Percentiles rank a stretch among this genome's conserved stretches.
Conservation (phyloP, 805 yeast species). For the Wickerhamomyces hampshirensis region DNA sequence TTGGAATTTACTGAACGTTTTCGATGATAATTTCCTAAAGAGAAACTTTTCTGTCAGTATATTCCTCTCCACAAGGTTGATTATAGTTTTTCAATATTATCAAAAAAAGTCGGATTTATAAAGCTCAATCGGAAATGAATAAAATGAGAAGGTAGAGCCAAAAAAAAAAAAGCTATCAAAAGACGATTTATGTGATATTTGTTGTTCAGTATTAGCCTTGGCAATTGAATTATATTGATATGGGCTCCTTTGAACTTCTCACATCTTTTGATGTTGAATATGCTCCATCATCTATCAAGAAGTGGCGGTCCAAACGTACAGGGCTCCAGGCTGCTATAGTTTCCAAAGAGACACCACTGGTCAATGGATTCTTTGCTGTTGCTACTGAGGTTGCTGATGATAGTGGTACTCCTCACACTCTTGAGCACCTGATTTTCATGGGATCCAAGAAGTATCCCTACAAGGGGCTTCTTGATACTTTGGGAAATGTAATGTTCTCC, state of each 20-base stretch:
- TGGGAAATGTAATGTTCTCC: conserved; percentile 81
- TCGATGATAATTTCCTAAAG: too few species aligned
- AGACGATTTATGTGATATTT: too few species aligned
- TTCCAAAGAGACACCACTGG: conserved; percentile 78
- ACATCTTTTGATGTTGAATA: conserved; percentile 62
- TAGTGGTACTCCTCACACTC: conserved; percentile 91
- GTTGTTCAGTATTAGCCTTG: too few species aligned
- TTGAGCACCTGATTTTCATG: conserved; percentile 93
- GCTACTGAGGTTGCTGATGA: conserved; percentile 88
- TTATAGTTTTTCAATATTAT: too few species aligned
- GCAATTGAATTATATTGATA: too few species aligned
- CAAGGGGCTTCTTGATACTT: conserved; percentile 83
- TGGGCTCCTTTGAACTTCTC: conserved; percentile 33
- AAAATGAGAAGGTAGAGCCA: too few species aligned
- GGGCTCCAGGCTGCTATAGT: conserved; percentile 79
- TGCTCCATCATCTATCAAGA: conserved; percentile 64
- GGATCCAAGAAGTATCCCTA: conserved; percentile 87
- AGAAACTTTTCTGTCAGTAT: too few species aligned
- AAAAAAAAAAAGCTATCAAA: too few species aligned
- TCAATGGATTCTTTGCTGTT: conserved; percentile 92
- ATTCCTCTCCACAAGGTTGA: too few species aligned
- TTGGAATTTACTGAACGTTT: too few species aligned
- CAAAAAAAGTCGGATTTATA: too few species aligned
- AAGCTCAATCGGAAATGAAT: too few species aligned
- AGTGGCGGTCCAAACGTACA: conserved; percentile 75